Evolutionary conservation across 768 basidiomycete species (phyloP).

Genomic region (Boletus rubroflammeus): DNA sequence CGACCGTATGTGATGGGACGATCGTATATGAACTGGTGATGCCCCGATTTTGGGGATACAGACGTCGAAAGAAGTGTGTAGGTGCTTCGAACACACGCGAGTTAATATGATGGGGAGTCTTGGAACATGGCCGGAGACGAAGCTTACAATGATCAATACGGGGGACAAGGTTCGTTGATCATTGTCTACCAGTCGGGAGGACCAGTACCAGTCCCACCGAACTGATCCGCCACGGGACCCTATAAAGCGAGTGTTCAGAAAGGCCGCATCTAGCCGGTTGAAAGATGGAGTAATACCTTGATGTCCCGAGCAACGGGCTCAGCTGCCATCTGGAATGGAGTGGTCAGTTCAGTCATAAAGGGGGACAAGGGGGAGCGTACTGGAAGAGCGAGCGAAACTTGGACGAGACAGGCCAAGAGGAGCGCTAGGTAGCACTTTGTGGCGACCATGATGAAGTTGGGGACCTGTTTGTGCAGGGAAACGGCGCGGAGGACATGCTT

Average conservation of each 20-base stretch:
- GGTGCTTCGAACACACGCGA: slow-evolving; percentile 1
- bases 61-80: neutral
- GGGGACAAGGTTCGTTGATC: neutral
- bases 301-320: slow-evolving; percentile 2
- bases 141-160: too few species aligned
- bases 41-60: slow-evolving; percentile 9
- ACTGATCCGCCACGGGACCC: slow-evolving; percentile 19
- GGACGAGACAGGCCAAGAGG: slow-evolving; percentile 19
- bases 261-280: neutral
- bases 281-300: slow-evolving; percentile 9
- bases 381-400: slow-evolving; percentile 23
- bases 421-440: slow-evolving; percentile 20
- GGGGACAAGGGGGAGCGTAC: slow-evolving; percentile 6
- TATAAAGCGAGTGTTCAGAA: slow-evolving; percentile 9
- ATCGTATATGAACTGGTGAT: slow-evolving; percentile 11
- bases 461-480: slow-evolving; percentile 1
- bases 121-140: neutral
- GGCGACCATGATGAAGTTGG: slow-evolving; percentile 16
- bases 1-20: slow-evolving; percentile 1
- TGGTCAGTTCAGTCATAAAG: neutral
- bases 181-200: slow-evolving; percentile 28
- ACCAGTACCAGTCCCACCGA: slow-evolving; percentile 14
- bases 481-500: slow-evolving; percentile 13
- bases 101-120: slow-evolving; percentile 2
- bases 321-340: slow-evolving; percentile 9